Evolutionary conservation across 129 eudicot genomes (phyloP).

Genomic region (Artemisia tridentata): DNA sequence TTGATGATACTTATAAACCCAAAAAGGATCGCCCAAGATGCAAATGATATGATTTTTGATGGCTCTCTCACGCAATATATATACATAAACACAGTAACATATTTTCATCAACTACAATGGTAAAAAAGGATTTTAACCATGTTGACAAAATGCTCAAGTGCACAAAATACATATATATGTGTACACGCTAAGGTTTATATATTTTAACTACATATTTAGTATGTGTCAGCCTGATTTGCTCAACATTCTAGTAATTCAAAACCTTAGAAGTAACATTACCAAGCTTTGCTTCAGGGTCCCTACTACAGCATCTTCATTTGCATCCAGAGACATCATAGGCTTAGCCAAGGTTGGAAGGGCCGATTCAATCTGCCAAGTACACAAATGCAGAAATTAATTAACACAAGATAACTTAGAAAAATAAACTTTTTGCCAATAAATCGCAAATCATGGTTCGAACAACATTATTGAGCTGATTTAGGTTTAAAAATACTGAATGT

Average conservation of each 20-base stretch:
- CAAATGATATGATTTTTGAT: neutral
- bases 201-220: neutral
- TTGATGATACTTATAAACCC: neutral
- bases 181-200: neutral
- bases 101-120: neutral
- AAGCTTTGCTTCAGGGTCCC: constrained; percentile 92
- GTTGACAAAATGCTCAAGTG: neutral
- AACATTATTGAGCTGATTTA: neutral
- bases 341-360: constrained; percentile 84
- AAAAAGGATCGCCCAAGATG: neutral
- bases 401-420: neutral
- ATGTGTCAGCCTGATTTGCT: neutral
- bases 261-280: constrained; percentile 49
- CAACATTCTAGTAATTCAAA: neutral
- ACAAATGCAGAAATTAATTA: constrained; percentile 11
- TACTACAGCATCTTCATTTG: constrained; percentile 93
- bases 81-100: neutral
- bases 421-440: neutral
- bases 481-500: neutral
- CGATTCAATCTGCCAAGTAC: constrained; percentile 69
- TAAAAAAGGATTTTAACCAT: neutral
- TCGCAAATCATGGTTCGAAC: neutral
- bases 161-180: neutral
- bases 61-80: neutral
- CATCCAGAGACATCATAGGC: constrained; percentile 97